Base-by-base conservation (phyloP, 2,329 filamentous ascomycete genomes). In the Xylaria polymorpha region DNA sequence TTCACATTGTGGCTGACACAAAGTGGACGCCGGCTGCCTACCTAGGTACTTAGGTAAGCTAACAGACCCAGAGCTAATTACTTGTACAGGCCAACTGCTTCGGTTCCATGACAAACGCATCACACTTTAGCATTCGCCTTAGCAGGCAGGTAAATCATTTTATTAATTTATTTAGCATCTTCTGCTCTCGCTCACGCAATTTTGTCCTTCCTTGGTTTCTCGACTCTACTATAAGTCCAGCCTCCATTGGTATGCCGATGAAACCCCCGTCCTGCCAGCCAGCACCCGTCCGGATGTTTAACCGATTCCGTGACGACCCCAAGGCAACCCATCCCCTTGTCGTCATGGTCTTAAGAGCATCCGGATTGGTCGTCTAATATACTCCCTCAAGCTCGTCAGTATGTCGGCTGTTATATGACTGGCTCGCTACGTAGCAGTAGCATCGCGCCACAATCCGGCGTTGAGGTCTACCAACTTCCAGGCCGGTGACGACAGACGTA, bases 361-460 rank as follows among this genome's bases (percentile, higher is more conserved):
- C 43, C 43, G 25, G 29, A 64, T 48, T 55, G 39, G 22, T 25
- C n/a, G n/a, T 43, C 20, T 59, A 56, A 58, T 56, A 55, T 60
- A 56, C 35, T 56, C 35, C 29, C n/a, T 64, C 48, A 35, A 56
- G 58, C 44, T 44, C 53, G 61, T 37, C 44, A 69, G 64, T 50
- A 48, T 29, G 18, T 67, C 71, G 74, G 71, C 70, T 74, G 37
- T 68, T 70, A 68, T 67, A 44, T 64, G 44, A 61, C 57, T 48
- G 64, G 70, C 62, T 59, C 61, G 66, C 59, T 67, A 74, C 63
- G 72, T 72, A 73, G 70, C 56, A 73, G 71, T 72, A 72, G 71
- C 67, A 75, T 72, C 64, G 59, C 68, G 70, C 66, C 71, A 35
- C 58, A 46, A 18, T 43, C 44, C 9, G 32, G 44, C 44, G 29